Base-by-base conservation (phyloP, 345 rosid species). In the Citrus unshiu region DNA sequence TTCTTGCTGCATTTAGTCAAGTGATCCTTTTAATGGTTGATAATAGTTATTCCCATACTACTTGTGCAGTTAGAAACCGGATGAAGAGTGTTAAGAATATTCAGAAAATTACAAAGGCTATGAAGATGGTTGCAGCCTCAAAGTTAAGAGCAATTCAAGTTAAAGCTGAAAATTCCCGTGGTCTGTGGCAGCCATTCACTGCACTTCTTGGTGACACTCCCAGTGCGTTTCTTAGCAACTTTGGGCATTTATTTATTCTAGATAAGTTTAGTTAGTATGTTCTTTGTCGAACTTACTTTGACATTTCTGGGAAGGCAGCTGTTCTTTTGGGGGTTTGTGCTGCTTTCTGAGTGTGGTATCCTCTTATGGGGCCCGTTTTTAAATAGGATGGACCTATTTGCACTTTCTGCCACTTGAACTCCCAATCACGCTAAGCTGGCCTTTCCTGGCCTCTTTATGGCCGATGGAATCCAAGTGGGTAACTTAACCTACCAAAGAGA, bases 51-150 rank as follows among this genome's bases (percentile, higher is more conserved):
- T 81, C 40, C 14, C 67, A 25, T 77, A 54, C 78, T 51, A 67
- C 54, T 66, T 79, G 14, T 90, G 89, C 90, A 96, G 98, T 96
- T 79, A 87, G 99, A 77, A 93, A 94, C 77, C 87, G 98, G 51
- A 96, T 96, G 99, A 96, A 96, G 94, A 96, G 99, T 93, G 91
- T 96, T 29, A 94, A 87, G 89, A 96, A 93, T 82, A 96, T 96
- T 81, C 98, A 96, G 83, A 96, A 96, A 82, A 96, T 96, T 81
- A 96, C 98, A 9, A 96, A 96, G 90, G 99, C 99, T 30, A 96
- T 96, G 99, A 96, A 96, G 93, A 96, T 96, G 99, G 99, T 96
- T 91, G 98, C 99, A 74, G 99, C 99, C 79, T 96, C 98, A 12
- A 96, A 96, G 92, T 86, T 96, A 32, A 90, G 98, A 67, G 93